These are phyloP conservation scores for Neoscytalidium dimidiatum DNA, from an alignment of 2,329 filamentous ascomycete species.

Conservation along the genomic window DNA sequence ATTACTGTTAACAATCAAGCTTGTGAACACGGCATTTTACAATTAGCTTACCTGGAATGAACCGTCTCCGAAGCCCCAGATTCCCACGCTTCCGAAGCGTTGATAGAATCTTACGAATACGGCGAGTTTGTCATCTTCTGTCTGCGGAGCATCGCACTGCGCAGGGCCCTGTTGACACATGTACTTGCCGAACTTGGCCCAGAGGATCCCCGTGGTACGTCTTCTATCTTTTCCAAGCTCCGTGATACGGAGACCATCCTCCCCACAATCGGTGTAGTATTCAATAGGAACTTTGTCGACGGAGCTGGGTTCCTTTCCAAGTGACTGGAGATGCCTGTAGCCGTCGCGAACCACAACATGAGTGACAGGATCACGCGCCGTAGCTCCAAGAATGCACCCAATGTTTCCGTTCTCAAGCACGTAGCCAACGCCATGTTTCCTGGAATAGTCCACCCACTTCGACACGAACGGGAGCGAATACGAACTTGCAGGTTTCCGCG, in stretches of 20 bases:
- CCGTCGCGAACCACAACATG: constrained; percentile 72
- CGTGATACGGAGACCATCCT: constrained; percentile 63
- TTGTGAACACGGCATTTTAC: too few relatives aligned
- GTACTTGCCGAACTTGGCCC: constrained; percentile 72
- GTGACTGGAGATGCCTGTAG: constrained; percentile 69
- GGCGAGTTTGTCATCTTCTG: constrained; percentile 31
- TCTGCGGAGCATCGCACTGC: constrained; percentile 44
- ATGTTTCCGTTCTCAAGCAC: constrained; percentile 81
- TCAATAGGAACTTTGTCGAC: constrained; percentile 55
- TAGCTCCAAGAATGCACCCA: constrained; percentile 62
- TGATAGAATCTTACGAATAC: constrained; percentile 77
- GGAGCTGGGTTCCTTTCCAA: constrained; percentile 59
- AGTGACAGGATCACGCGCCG: constrained; percentile 59
- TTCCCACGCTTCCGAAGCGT: constrained; percentile 75
- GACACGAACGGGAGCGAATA: constrained; percentile 59
- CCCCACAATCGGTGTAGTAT: constrained; percentile 72
- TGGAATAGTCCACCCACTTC: constrained; percentile 88
- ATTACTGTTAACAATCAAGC: constrained; percentile 26
- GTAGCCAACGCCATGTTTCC: constrained; percentile 83
- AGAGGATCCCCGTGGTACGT: constrained; percentile 59
- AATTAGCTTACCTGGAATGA: constrained; percentile 65
- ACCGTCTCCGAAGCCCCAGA: constrained; percentile 80
- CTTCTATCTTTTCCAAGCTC: constrained; percentile 60
- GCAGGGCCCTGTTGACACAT: constrained; percentile 52
- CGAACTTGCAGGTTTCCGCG: constrained; percentile 54